Evolutionary conservation across 352 stramenopile species (phyloP).

Genomic region (Pythium guiyangense): DNA sequence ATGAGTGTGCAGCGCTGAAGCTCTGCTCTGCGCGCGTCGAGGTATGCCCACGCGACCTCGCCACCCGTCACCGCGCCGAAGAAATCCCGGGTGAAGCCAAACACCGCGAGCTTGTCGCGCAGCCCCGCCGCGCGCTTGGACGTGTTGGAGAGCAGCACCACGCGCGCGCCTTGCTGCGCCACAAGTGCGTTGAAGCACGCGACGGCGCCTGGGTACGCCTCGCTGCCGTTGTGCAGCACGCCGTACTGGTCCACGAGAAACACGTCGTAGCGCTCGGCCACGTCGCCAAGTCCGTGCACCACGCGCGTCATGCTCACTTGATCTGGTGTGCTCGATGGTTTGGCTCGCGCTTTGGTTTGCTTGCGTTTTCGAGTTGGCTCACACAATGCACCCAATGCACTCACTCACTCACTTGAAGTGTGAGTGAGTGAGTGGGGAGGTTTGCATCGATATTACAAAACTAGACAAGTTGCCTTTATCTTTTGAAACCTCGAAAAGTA

Average conservation of each 20-base stretch:
- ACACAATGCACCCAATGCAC: too few relatives aligned
- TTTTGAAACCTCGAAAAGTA: too few relatives aligned
- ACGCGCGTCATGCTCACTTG: constrained; percentile 22
- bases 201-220: constrained; percentile 54
- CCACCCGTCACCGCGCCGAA: constrained; percentile 50
- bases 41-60: constrained; percentile 41
- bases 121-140: constrained; percentile 59
- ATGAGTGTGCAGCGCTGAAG: too few relatives aligned
- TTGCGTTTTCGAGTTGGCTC: too few relatives aligned
- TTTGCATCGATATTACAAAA: too few relatives aligned
- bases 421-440: too few relatives aligned
- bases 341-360: too few relatives aligned
- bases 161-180: constrained; percentile 41
- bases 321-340: too few relatives aligned
- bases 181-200: constrained; percentile 61
- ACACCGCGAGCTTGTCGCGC: constrained; percentile 38
- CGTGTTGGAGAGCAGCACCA: constrained; percentile 89
- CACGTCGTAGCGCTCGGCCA: constrained; percentile 73
- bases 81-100: constrained; percentile 65
- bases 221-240: constrained; percentile 88
- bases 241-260: constrained; percentile 92
- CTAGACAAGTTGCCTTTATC: too few relatives aligned
- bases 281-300: constrained; percentile 24
- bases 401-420: too few relatives aligned
- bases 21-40: too few relatives aligned